phyloP scores from a whole-genome alignment of 805 yeast genomes.

The Spathaspora sp. region DNA sequence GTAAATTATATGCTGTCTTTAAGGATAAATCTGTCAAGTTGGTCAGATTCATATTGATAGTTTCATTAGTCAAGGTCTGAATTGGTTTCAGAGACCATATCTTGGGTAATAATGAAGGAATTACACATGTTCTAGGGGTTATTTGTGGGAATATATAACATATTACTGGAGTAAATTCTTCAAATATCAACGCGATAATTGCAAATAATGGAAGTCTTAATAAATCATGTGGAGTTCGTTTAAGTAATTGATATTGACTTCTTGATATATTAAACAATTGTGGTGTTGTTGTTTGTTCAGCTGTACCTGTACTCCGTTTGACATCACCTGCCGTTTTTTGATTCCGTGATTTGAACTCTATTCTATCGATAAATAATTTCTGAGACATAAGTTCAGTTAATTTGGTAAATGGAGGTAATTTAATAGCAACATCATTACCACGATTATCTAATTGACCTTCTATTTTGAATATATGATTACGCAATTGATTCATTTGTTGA shows the following conservation, averaged over 20 bases:
- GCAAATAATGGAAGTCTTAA: constrained; percentile 53
- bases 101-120: constrained; percentile 43
- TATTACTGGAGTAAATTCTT: constrained; percentile 51
- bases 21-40: constrained; percentile 23
- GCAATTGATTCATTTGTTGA: constrained; percentile 14
- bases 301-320: neutral
- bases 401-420: constrained; percentile 30
- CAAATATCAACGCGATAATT: constrained; percentile 43
- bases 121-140: constrained; percentile 56
- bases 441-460: constrained; percentile 15
- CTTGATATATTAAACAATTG: constrained; percentile 41
- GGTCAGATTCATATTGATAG: constrained; percentile 3
- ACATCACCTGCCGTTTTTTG: constrained; percentile 4
- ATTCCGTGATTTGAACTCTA: constrained; percentile 29
- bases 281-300: neutral
- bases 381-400: constrained; percentile 34
- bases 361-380: constrained; percentile 29
- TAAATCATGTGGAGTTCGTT: constrained; percentile 49
- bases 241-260: constrained; percentile 45
- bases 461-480: constrained; percentile 14
- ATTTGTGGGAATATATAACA: constrained; percentile 53
- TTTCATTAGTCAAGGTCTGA: constrained; percentile 10
- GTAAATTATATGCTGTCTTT: constrained; percentile 47
- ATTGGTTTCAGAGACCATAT: constrained; percentile 22
- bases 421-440: constrained; percentile 23